A percentile compares a stretch with the other conserved stretches of the same genome.
Evolutionary conservation across 495 filamentous ascomycete species (phyloP).

Genomic region (Paragyromitra xinjiangensis): DNA sequence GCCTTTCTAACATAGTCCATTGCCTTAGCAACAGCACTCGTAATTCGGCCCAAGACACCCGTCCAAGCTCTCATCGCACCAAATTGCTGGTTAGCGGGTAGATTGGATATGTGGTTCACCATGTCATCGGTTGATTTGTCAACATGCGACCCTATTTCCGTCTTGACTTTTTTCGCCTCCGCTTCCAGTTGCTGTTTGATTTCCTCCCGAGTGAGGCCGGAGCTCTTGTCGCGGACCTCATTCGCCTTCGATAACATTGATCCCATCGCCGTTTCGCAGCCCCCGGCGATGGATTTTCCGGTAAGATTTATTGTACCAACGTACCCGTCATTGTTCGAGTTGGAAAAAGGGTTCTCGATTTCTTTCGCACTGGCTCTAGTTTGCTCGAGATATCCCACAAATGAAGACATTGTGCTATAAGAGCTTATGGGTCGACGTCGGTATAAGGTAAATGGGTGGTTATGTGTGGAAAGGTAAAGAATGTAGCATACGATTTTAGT

Average conservation of each 20-base stretch:
- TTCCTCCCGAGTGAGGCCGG: neutral
- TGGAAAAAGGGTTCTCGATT: too few species aligned
- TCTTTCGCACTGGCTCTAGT: too few species aligned
- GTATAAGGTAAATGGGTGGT: too few species aligned
- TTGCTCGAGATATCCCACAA: too few species aligned
- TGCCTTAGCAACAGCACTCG: neutral
- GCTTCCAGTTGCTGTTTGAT: neutral
- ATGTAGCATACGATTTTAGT: too few species aligned
- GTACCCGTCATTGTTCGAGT: too few species aligned
- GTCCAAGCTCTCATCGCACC: neutral
- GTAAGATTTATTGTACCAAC: neutral
- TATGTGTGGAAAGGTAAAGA: too few species aligned
- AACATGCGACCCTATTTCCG: neutral
- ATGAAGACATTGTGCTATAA: too few species aligned
- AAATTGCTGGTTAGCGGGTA: neutral
- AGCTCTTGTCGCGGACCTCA: neutral
- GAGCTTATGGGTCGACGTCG: too few species aligned
- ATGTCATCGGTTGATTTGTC: neutral
- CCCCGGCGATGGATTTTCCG: neutral
- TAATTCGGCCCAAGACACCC: neutral
- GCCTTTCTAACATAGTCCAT: neutral
- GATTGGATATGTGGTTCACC: neutral
- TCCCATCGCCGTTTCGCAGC: neutral
- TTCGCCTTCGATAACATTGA: neutral
- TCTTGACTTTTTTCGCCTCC: neutral